Conservation (phyloP, 768 basidiomycete genomes). For the Suillus decipiens region DNA sequence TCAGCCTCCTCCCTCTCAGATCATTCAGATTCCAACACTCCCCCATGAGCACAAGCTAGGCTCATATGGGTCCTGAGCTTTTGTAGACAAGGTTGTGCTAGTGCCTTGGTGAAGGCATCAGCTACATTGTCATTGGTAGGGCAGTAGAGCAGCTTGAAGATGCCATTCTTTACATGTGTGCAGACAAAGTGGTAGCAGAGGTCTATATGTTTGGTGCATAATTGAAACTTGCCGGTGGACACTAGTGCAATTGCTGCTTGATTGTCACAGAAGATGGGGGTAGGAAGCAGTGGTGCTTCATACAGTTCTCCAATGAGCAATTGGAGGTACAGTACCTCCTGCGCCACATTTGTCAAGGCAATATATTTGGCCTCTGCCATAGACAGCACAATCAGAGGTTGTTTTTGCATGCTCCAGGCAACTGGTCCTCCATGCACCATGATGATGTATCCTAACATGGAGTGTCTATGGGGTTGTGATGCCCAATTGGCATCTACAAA, state of each 20-base stretch:
- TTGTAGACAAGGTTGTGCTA: no score
- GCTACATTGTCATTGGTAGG: no score
- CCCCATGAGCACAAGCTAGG: no score
- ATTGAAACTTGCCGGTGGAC: slow-evolving; percentile 29
- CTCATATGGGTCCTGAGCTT: no score
- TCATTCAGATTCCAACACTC: no score
- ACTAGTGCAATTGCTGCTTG: slow-evolving; percentile 33
- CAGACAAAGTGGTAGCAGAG: slow-evolving; percentile 37
- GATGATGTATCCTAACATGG: slow-evolving; percentile 10
- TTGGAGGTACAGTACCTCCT: slow-evolving; percentile 10
- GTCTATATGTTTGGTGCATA: slow-evolving; percentile 40
- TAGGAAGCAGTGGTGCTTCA: background rate
- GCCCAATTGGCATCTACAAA: no score
- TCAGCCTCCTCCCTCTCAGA: no score
- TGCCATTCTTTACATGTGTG: no score
- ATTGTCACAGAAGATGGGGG: slow-evolving; percentile 23
- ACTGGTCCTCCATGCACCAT: slow-evolving; percentile 16
- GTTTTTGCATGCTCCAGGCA: slow-evolving; percentile 18
- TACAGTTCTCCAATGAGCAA: slow-evolving; percentile 21
- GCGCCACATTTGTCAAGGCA: background rate
- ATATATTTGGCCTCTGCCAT: slow-evolving; percentile 29
- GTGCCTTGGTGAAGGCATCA: no score
- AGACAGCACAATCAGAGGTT: slow-evolving; percentile 14
- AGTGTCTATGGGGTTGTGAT: no score
- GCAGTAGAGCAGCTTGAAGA: no score